Evolutionary conservation across 768 basidiomycete species (phyloP), one percentile per base, ranked within the genome.

Genomic region (Galerina sulciceps): DNA sequence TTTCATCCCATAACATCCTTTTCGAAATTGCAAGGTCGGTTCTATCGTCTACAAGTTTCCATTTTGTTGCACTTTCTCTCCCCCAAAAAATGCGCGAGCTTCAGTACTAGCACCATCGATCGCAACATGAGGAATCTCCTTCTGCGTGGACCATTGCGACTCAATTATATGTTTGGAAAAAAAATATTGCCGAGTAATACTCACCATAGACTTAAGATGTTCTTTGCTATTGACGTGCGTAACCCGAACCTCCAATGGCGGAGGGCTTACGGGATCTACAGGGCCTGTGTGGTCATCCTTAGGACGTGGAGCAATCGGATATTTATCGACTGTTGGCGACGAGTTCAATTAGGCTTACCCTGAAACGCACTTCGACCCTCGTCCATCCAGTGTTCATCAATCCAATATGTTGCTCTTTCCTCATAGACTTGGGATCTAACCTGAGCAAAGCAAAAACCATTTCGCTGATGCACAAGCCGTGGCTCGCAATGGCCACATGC

Each of bases 301-400:
- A 52, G 40, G 49, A 47, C 17, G 42, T 17, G 45, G 37, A 56
- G 11, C 10, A 13, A 23, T 26, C 22, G 22, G 36, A 42, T 23
- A 62, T 15, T 59, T 17, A 49, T 17, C 18, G 20, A 17, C 40
- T 31, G 23, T 44, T 3, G 34, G 10, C 23, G 6, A 17, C 1
- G 15, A 46, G 17, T 10, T 31, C 35, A 37, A 37, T 41, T 10
- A 10, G 2, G 50, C 69, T 50, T 58, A 75, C 87, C 81, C 80
- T 81, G 64, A 69, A 68, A 58, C 68, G 76, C 46, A 70, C 82
- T 49, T 76, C 76, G 10, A 82, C 76, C 49, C 88, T 77, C 34
- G 84, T 85, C 90, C 90, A 92, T n/a, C 86, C 90, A 0, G 90
- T 91, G 65, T 91, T 92, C 59, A 76, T 40, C 51, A 91, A 70